Base-by-base conservation (phyloP, 768 basidiomycete species). In the Boletus sp. region DNA sequence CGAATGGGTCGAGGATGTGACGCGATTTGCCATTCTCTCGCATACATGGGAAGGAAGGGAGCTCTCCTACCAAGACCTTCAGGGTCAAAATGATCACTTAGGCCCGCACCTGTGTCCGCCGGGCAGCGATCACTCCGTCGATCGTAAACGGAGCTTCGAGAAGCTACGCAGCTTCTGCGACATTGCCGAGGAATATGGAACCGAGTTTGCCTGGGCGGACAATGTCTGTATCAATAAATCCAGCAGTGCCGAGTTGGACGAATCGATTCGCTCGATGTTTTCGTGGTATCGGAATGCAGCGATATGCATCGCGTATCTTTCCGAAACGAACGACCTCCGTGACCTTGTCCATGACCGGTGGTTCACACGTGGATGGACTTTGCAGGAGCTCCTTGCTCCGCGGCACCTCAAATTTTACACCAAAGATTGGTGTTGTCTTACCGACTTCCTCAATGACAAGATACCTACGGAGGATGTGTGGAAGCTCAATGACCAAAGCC, bases 41-140 rank as follows among this genome's bases (percentile, higher is more conserved):
- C 52, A 47, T 30, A 47, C 36, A 10, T 53, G 52, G 52, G 52
- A 46, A 45, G 33, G 15, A 8, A 36, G 45, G 45, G 52, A 54
- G 45, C 35, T 47, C 17, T n/a, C 45, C 24, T 46, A 29, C 17
- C 10, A 29, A 8, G 52, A 53, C n/a, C 15, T 54, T 39, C 17
- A 18, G 2, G n/a, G 12, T 30, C 24, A 39, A 9, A 5, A 11
- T 5, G 36, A 47, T 12, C 10, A 20, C 45, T n/a, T 24, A 1
- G 24, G 18, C 29, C 14, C 11, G 28, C 4, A 28, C 7, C 4
- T 37, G 17, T 32, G 14, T 44, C 20, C 0, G 28, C 24, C n/a
- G 10, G 35, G 45, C 20, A n/a, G 11, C 15, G 30, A 33, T 42
- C 9, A 37, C 37, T 12, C 2, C 15, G 37, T 14, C n/a, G n/a